phyloP scores from a whole-genome alignment of 176 grass and related monocot species.

The Musa schizocarpa region DNA sequence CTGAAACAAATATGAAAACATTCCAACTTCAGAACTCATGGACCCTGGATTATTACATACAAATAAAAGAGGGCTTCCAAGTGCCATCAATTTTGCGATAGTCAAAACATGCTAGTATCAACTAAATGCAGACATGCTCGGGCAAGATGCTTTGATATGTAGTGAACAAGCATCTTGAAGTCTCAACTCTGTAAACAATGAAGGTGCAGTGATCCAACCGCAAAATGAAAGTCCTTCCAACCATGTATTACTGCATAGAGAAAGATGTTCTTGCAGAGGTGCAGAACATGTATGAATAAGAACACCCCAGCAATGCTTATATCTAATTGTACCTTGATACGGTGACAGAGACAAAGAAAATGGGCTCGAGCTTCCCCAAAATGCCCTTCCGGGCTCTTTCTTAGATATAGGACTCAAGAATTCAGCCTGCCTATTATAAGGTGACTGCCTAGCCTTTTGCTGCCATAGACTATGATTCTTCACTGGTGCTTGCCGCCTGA shows the following conservation, averaged over 20 bases:
- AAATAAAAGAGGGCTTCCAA: background rate
- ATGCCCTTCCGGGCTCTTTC: background rate
- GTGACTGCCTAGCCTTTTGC: background rate
- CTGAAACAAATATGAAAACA: conserved; percentile 3
- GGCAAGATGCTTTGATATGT: background rate
- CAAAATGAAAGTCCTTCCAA: background rate
- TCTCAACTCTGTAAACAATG: background rate
- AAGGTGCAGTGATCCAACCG: background rate
- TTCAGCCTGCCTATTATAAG: background rate
- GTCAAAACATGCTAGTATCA: background rate
- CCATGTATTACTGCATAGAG: background rate
- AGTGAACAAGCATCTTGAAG: no score
- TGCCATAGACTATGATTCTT: background rate
- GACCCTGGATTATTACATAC: background rate
- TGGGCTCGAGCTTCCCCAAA: conserved; percentile 1
- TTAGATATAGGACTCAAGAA: conserved; percentile 6
- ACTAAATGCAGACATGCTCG: background rate
- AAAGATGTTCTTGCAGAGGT: no score
- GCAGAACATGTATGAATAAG: background rate
- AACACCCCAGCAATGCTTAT: background rate
- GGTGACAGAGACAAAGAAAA: background rate
- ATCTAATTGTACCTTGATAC: background rate
- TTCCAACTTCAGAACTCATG: background rate
- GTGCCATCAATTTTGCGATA: background rate
- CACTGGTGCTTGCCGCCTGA: background rate